These are phyloP conservation scores for Pterocarpus macrocarpus DNA, from an alignment of 306 rosid species.

Conservation along the genomic window DNA sequence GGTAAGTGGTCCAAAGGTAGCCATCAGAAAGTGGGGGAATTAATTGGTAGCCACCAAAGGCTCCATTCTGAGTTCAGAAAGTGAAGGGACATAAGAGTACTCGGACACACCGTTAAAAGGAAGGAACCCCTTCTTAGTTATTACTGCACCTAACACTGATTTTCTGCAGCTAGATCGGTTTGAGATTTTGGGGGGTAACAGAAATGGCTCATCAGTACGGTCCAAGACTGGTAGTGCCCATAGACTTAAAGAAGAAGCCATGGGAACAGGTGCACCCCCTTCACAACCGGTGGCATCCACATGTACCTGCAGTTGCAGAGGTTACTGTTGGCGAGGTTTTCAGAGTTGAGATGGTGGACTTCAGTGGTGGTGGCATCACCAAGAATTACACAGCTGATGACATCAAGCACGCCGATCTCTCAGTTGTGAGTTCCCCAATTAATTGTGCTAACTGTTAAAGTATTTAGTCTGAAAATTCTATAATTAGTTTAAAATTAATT, in stretches of 20 bases:
- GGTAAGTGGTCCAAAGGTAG: constrained; percentile 45
- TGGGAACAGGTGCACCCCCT: constrained; percentile 59
- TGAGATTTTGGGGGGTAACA: background rate
- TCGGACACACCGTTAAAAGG: background rate
- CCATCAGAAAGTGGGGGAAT: background rate
- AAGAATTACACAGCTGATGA: constrained; percentile 60
- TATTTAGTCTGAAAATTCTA: no score
- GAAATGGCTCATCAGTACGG: constrained; percentile 46
- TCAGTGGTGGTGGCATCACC: constrained; percentile 63
- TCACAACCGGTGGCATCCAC: constrained; percentile 69
- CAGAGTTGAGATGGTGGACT: constrained; percentile 63
- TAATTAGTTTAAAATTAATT: no score
- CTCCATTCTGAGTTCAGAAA: background rate
- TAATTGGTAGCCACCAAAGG: background rate
- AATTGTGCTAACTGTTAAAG: no score
- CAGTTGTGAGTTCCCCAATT: constrained; percentile 58
- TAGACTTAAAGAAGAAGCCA: constrained; percentile 59
- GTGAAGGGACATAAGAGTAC: background rate
- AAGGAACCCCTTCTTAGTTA: background rate
- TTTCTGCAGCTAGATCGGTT: background rate
- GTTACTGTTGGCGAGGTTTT: constrained; percentile 45
- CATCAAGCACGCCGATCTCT: constrained; percentile 59
- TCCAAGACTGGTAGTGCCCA: constrained; percentile 48
- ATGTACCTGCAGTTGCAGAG: constrained; percentile 56
- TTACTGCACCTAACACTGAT: background rate